Conservation (phyloP, 345 rosid genomes). For the Kernera saxatilis region DNA sequence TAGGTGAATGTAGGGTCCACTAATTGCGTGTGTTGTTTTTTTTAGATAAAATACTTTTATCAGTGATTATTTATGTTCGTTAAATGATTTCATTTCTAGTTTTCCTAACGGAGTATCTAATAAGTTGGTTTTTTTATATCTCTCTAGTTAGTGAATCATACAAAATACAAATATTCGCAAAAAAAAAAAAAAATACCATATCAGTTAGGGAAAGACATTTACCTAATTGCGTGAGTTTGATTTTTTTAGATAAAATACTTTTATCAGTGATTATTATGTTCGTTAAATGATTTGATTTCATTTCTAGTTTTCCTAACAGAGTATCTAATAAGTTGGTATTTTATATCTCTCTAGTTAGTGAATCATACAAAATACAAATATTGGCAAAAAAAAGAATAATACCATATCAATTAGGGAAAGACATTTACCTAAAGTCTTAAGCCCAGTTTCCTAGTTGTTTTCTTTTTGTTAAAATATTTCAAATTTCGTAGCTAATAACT, state of each 20-base stretch:
- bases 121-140: no score
- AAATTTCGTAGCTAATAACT: not conserved
- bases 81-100: no score
- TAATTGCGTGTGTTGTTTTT: not conserved
- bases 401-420: not conserved
- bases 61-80: not conserved
- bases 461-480: not conserved
- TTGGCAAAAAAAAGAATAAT: not conserved
- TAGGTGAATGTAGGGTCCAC: constrained; percentile 9
- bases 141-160: not conserved
- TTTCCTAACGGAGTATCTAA: no score
- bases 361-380: not conserved
- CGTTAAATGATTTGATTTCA: no score
- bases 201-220: not conserved
- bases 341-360: not conserved
- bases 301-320: no score
- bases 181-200: not conserved
- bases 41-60: not conserved
- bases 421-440: not conserved
- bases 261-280: no score
- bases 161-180: not conserved
- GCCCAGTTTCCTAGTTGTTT: not conserved
- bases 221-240: not conserved
- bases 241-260: no score
- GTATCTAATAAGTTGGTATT: no score